Evolutionary conservation across 23 red algal genomes (phyloP), one percentile per base, ranked within the genome.

Genomic region (Chondrus crispus): DNA sequence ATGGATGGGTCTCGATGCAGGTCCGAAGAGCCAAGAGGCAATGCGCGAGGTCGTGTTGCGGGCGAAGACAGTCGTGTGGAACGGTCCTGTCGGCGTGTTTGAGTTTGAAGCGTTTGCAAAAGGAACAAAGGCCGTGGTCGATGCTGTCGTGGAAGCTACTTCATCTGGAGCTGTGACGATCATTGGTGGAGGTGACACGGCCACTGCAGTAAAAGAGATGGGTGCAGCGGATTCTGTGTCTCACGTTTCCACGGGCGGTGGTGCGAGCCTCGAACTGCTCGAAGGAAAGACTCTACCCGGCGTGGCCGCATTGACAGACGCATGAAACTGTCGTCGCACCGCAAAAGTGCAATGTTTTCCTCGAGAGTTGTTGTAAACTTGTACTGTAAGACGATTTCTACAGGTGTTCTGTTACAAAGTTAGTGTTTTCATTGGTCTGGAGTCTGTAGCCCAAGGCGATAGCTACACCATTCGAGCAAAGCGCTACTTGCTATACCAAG

Each of bases 161-260:
- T 80, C 39, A 10, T 40, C 74, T 22, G 86, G 87, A n/a, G 62
- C 76, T 45, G 85, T 72, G 2, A 89, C 89, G 35, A 95, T 98
- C 51, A 98, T 98, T 90, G 96, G 96, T 40, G 96, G 96, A 10
- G 96, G 96, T 2, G 96, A 98, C 49, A 98, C 96, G 10, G 96
- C 96, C 5, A 98, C 96, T 9, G 96, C 96, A n/a, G 96, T 92
- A 26, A 92, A 89, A 76, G 49, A 95, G 39, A 94, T 95, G 74
- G 96, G 96, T 9, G 86, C 75, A 12, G 96, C 88, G 72, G 93
- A 93, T 52, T 82, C 93, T 26, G 93, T 98, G 77, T 86, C 73
- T 24, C 96, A 98, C 53, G 92, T 95, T 68, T 87, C 78, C 37
- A 98, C 96, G 33, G 96, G 96, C 12, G 96, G 96, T 28, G 96